Conservation (phyloP, 2,329 filamentous ascomycete species). For the Phialocephala sp. region DNA sequence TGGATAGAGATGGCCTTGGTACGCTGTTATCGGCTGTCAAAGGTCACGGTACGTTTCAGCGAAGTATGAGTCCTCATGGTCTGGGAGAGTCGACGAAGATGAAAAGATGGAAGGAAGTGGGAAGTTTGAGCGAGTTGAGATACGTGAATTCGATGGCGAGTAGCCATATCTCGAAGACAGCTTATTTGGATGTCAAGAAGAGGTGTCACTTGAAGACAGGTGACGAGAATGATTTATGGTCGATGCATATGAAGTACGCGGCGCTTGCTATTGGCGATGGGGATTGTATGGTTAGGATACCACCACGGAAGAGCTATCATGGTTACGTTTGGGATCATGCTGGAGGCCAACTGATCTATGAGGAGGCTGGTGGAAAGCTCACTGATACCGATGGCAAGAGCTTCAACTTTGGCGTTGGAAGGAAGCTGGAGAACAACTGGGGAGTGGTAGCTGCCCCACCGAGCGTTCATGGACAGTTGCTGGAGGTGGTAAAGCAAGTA, state of each 20-base stretch:
- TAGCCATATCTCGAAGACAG: slow-evolving; percentile 31
- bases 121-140: slow-evolving; percentile 43
- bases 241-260: slow-evolving; percentile 59
- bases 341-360: slow-evolving; percentile 56
- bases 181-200: slow-evolving; percentile 44
- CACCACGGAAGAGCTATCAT: slow-evolving; percentile 42
- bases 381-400: slow-evolving; percentile 55
- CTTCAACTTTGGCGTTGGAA: slow-evolving; percentile 53
- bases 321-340: slow-evolving; percentile 58
- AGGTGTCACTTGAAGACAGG: slow-evolving; percentile 41
- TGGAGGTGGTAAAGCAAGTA: slow-evolving; percentile 17
- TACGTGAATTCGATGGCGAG: slow-evolving; percentile 53
- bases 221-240: slow-evolving; percentile 50
- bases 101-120: slow-evolving; percentile 24
- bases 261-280: slow-evolving; percentile 55
- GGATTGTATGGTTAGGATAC: slow-evolving; percentile 55
- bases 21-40: slow-evolving; percentile 56
- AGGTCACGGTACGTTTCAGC: slow-evolving; percentile 49
- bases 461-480: slow-evolving; percentile 42
- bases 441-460: slow-evolving; percentile 47
- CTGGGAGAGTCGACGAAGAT: slow-evolving; percentile 45
- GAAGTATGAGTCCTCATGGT: slow-evolving; percentile 44
- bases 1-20: slow-evolving; percentile 49
- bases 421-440: slow-evolving; percentile 48
- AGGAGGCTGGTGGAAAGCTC: slow-evolving; percentile 56